A percentile compares a stretch with the other conserved stretches of the same genome.
These are phyloP conservation scores for Perkinsus olseni DNA, from an alignment of 169 alveolate species.

Conservation along the genomic window DNA sequence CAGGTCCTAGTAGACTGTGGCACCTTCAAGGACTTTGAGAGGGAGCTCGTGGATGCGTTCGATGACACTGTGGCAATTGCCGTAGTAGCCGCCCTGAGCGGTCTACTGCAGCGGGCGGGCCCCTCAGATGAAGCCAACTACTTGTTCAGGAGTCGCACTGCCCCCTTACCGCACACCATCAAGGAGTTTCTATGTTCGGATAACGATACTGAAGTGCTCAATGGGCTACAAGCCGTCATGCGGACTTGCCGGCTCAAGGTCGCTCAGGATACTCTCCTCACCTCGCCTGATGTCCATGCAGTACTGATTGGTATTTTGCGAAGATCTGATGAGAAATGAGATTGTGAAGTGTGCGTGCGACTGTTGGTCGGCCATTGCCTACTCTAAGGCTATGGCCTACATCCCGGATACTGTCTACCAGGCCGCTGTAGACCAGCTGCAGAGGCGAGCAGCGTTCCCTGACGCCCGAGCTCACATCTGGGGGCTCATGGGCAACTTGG, in stretches of 20 bases:
- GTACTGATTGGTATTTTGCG: background rate
- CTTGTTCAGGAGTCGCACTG: background rate
- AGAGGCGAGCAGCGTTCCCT: background rate
- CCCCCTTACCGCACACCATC: background rate
- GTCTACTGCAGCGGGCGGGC: background rate
- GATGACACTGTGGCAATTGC: background rate
- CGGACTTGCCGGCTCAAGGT: background rate
- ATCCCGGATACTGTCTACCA: background rate
- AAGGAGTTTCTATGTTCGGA: background rate
- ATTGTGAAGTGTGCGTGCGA: background rate
- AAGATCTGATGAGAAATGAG: background rate
- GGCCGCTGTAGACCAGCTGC: background rate
- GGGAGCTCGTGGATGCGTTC: background rate
- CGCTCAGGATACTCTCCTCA: background rate
- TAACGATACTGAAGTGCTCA: background rate
- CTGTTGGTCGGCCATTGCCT: background rate
- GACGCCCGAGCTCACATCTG: background rate
- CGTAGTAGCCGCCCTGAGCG: background rate
- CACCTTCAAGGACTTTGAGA: background rate
- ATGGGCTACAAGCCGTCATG: background rate
- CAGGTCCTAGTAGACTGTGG: background rate
- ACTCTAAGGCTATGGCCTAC: background rate
- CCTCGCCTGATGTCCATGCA: background rate
- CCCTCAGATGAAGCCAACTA: background rate
- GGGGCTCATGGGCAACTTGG: background rate